Conservation (phyloP, 1,139 yeast species). For the Debaryomyces robertsiae region DNA sequence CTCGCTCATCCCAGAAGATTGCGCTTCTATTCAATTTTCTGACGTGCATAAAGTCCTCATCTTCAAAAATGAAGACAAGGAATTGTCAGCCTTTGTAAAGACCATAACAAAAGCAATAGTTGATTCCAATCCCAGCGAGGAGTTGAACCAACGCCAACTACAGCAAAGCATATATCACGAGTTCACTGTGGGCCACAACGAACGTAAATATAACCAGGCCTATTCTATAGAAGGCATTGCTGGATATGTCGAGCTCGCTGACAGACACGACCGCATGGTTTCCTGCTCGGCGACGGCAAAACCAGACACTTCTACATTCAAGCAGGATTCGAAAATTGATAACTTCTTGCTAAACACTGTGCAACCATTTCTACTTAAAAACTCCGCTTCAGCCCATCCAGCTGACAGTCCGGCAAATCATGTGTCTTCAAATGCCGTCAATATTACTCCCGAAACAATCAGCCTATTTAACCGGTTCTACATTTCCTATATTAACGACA, state of each 20-base stretch:
- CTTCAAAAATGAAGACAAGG: slow-evolving; percentile 16
- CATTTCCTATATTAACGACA: slow-evolving; percentile 18
- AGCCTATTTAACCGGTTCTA: slow-evolving; percentile 19
- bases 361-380: slow-evolving; percentile 14
- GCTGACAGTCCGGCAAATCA: background rate
- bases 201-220: slow-evolving; percentile 16
- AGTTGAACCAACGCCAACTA: slow-evolving; percentile 11
- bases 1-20: slow-evolving; percentile 15
- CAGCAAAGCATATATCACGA: slow-evolving; percentile 13
- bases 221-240: slow-evolving; percentile 16
- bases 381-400: background rate
- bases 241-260: slow-evolving; percentile 9
- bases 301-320: slow-evolving; percentile 1
- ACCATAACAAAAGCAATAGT: slow-evolving; percentile 11
- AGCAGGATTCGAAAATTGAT: slow-evolving; percentile 13
- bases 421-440: background rate
- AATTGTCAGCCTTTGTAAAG: slow-evolving; percentile 13
- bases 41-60: slow-evolving; percentile 14
- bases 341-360: slow-evolving; percentile 12
- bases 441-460: slow-evolving; percentile 13
- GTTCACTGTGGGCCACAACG: slow-evolving; percentile 17
- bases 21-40: slow-evolving; percentile 14
- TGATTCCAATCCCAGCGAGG: slow-evolving; percentile 10
- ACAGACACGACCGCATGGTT: slow-evolving; percentile 1
- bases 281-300: background rate